Evolutionary conservation across 2,329 filamentous ascomycete species (phyloP).

Genomic region (Torrubiella hemipterigena): DNA sequence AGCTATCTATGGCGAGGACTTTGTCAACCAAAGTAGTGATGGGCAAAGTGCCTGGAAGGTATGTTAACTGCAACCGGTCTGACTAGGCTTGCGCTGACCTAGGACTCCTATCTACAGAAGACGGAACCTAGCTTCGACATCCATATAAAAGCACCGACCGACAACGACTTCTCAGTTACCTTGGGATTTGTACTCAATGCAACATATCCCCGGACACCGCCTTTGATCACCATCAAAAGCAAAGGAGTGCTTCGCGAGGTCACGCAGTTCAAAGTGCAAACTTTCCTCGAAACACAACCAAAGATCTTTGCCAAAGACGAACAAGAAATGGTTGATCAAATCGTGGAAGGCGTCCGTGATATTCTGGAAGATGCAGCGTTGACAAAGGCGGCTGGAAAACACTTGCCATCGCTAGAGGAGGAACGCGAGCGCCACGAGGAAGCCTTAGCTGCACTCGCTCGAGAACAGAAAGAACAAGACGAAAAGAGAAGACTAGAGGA

Average conservation of each 20-base stretch:
- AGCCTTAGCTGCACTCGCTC: constrained; percentile 48
- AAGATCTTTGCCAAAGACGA: constrained; percentile 38
- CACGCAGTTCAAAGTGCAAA: constrained; percentile 58
- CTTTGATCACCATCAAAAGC: constrained; percentile 57
- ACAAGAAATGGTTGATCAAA: constrained; percentile 49
- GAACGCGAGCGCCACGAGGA: constrained; percentile 78
- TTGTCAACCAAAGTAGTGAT: constrained; percentile 58
- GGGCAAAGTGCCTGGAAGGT: constrained; percentile 77
- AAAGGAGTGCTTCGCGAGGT: constrained; percentile 54
- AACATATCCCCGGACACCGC: constrained; percentile 79
- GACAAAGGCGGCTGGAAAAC: constrained; percentile 59
- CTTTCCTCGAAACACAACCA: constrained; percentile 47
- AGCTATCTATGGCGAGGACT: constrained; percentile 86
- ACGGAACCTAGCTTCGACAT: constrained; percentile 76
- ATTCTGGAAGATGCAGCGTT: constrained; percentile 80
- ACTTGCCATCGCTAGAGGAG: constrained; percentile 77
- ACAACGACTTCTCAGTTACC: constrained; percentile 58
- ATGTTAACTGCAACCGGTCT: constrained; percentile 18
- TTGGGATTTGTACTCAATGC: constrained; percentile 75
- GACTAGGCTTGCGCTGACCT: background rate
- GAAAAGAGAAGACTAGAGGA: constrained; percentile 43
- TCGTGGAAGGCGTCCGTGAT: constrained; percentile 58
- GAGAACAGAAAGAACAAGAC: constrained; percentile 40
- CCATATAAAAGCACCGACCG: constrained; percentile 59
- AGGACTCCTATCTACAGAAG: no score